phyloP scores from a whole-genome alignment of 208 protist species.

The Naegleria gruberi region DNA sequence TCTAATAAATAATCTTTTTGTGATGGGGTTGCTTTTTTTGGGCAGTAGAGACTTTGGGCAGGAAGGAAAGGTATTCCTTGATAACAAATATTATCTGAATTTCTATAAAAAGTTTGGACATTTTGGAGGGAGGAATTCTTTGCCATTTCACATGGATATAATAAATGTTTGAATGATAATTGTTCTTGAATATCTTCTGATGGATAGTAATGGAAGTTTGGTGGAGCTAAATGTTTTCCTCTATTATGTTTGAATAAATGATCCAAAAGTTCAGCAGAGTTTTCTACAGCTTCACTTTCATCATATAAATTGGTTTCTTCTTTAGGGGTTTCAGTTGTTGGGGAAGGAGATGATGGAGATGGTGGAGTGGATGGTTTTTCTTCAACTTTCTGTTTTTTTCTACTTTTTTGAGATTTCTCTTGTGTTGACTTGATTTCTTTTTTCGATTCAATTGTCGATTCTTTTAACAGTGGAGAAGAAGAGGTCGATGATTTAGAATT shows the following conservation, averaged over 20 bases:
- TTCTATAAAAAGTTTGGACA: not conserved
- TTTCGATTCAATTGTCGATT: too few relatives aligned
- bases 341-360: not conserved
- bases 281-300: not conserved
- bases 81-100: not conserved
- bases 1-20: not conserved
- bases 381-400: too few relatives aligned
- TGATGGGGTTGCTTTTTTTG: not conserved
- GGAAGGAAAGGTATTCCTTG: not conserved
- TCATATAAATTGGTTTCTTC: not conserved
- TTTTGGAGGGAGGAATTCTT: not conserved
- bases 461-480: not conserved
- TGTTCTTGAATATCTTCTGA: not conserved
- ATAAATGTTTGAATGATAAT: not conserved
- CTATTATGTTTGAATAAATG: not conserved
- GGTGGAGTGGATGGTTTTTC: not conserved
- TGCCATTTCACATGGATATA: not conserved
- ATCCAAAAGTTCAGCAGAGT: not conserved
- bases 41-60: not conserved
- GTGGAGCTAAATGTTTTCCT: not conserved
- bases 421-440: too few relatives aligned
- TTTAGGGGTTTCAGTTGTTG: not conserved
- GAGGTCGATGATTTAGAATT: not conserved
- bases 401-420: too few relatives aligned
- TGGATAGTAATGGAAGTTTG: not conserved